Evolutionary conservation across 2,329 filamentous ascomycete genomes (phyloP), one percentile per base, ranked within the genome.

Genomic region (Paecilomyces sp.): DNA sequence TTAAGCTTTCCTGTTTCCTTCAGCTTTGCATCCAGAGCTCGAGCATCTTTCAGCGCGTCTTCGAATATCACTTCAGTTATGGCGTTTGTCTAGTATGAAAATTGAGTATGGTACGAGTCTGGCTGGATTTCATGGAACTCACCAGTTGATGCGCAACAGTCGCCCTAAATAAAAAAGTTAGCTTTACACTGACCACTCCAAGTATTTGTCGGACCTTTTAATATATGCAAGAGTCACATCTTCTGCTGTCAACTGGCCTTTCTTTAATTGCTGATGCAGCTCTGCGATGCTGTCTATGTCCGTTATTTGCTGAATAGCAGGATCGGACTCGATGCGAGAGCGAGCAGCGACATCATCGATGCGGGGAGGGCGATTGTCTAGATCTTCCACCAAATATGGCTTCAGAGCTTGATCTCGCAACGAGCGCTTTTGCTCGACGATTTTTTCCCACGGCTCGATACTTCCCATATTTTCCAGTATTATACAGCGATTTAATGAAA

Each of bases 1-100:
- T 82, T 76, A 13, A 77, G 64, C 64, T 76, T 75, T 3, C 76
- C 76, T 0, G 67, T 69, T 30, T 60, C 58, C 30, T 61, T 59
- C 30, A 68, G 74, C 2, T 67, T 59, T 13, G 28, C 28, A 60
- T 76, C 74, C 12, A 76, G 63, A 0, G 60, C 55, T 34, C 61
- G 66, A n/a, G 74, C 72, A 51, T 74, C 65, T 12, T 60, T 36
- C 47, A 76, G 54, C 9, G 73, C 72, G 36, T 72, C 68, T 22
- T 72, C 66, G 56, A 76, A 76, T 3, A 74, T 54, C 1, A 75
- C 62, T 61, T 75, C 71, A 2, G 73, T 76, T 13, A 77, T 60
- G 18, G 69, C 69, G 53, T 76, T 76, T n/a, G 70, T 75, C 73
- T 76, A 13, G 61, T 22, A 59, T 12, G 24, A 22, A 9, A 41